phyloP scores from a whole-genome alignment of 148 eudicot species.

The Rhododendron vialii region DNA sequence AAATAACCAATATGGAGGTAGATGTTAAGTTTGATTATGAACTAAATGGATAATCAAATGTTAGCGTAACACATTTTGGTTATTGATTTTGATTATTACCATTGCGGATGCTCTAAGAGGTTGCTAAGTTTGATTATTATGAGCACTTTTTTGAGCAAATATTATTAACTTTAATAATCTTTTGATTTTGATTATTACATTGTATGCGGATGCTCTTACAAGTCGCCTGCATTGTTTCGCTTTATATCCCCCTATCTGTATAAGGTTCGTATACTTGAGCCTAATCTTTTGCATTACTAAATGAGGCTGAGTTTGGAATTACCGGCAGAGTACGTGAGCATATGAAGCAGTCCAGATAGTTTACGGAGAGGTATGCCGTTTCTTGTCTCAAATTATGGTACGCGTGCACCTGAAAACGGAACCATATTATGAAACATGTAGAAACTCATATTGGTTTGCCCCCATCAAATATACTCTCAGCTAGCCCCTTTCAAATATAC shows the following conservation, averaged over 20 bases:
- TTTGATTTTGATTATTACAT: no score
- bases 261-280: neutral
- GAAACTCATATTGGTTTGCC: neutral
- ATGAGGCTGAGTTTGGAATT: neutral
- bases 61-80: no score
- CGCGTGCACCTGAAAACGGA: neutral
- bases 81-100: no score
- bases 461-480: neutral
- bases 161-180: no score
- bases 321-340: neutral
- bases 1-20: no score
- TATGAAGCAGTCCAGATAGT: slow-evolving; percentile 8
- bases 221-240: neutral
- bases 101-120: no score
- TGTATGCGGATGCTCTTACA: neutral
- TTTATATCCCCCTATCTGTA: neutral
- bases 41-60: no score
- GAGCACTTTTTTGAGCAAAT: no score
- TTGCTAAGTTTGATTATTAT: no score
- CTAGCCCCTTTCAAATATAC: neutral
- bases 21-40: no score
- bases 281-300: neutral
- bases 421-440: neutral
- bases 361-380: slow-evolving; percentile 7
- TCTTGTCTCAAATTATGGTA: slow-evolving; percentile 3